Percentiles rank a stretch among this genome's conserved stretches.
These are phyloP conservation scores for Kwoniella heveanensis DNA, from an alignment of 768 basidiomycete genomes.

Conservation along the genomic window DNA sequence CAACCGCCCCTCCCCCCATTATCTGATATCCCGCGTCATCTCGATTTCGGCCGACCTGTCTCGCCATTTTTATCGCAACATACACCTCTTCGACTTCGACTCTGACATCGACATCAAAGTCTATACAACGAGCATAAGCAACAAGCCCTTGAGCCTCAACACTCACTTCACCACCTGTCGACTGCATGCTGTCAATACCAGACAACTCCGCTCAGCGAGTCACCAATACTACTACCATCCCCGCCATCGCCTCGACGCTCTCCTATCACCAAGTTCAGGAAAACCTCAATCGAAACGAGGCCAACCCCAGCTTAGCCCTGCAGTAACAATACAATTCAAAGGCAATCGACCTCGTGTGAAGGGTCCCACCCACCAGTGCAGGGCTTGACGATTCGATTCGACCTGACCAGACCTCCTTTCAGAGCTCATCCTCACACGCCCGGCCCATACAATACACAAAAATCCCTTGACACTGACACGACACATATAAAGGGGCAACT, in stretches of 20 bases:
- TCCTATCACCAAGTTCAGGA: background rate
- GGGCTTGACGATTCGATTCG: background rate
- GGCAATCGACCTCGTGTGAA: background rate
- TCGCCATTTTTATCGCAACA: slow-evolving; percentile 13
- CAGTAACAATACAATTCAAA: slow-evolving; percentile 1
- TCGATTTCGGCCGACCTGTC: slow-evolving; percentile 24
- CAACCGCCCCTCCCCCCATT: background rate
- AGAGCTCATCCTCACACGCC: background rate
- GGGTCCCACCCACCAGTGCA: no score
- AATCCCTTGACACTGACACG: background rate
- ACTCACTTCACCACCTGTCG: no score
- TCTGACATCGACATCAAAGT: no score
- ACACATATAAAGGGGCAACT: background rate
- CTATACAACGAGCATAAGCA: background rate
- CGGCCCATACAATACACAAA: no score
- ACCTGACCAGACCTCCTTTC: background rate
- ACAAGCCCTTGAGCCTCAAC: no score
- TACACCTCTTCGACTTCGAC: background rate
- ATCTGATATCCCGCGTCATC: slow-evolving; percentile 11
- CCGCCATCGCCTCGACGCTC: background rate
- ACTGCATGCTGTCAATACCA: no score
- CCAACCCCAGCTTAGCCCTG: background rate
- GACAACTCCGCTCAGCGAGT: no score
- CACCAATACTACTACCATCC: background rate
- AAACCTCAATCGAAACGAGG: background rate